A percentile compares a stretch with the other conserved stretches of the same genome.
phyloP scores from a whole-genome alignment of 2,329 filamentous ascomycete species.

The Cladosporium cucumerinum region DNA sequence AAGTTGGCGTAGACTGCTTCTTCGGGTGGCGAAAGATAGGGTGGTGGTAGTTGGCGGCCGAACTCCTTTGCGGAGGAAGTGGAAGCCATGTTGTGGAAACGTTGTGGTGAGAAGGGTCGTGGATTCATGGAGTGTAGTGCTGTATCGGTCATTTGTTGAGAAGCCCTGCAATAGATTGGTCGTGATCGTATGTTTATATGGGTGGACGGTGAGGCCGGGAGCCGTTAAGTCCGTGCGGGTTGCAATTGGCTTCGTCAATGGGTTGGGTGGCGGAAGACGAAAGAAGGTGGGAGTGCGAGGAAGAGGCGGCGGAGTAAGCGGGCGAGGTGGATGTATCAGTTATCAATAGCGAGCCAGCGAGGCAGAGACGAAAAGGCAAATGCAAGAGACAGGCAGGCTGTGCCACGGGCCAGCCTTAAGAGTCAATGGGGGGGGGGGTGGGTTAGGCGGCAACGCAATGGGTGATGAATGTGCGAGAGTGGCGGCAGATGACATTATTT shows the following conservation, averaged over 20 bases:
- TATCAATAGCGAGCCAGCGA: background rate
- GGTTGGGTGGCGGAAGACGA: conserved; percentile 7
- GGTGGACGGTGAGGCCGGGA: background rate
- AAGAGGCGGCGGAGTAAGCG: background rate
- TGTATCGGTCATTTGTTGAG: conserved; percentile 5
- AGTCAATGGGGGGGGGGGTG: conserved; percentile 12
- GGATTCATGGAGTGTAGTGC: conserved; percentile 9
- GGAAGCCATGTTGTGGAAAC: conserved; percentile 5
- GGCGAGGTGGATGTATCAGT: conserved; percentile 6
- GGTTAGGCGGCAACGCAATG: conserved; percentile 15
- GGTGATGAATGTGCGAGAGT: conserved; percentile 1
- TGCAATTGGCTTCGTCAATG: background rate
- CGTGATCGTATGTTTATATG: conserved; percentile 10
- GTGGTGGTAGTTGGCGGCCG: conserved; percentile 5
- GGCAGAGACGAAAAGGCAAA: conserved; percentile 15
- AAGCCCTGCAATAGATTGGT: background rate
- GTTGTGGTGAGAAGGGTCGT: conserved; percentile 1
- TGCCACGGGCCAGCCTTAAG: conserved; percentile 16
- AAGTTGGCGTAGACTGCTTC: conserved; percentile 19
- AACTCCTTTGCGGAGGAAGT: background rate
- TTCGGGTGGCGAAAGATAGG: conserved; percentile 19
- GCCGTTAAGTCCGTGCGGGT: conserved; percentile 12
- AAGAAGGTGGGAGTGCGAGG: conserved; percentile 11
- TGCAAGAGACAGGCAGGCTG: conserved; percentile 12
- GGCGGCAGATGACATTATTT: conserved; percentile 15